These are phyloP conservation scores for Collybia mongolica DNA, from an alignment of 768 basidiomycete genomes.

Conservation along the genomic window DNA sequence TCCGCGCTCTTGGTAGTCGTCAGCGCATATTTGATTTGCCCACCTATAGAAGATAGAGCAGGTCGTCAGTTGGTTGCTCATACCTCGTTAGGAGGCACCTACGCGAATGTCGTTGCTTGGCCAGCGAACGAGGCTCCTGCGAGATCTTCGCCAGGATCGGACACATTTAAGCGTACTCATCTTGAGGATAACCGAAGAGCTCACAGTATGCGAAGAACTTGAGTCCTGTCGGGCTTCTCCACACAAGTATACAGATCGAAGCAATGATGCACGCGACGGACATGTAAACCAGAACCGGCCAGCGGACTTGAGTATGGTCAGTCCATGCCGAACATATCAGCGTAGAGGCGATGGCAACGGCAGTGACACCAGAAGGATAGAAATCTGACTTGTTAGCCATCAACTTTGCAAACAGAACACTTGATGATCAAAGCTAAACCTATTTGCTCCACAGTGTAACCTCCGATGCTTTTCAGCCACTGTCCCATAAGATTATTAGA, in stretches of 20 bases:
- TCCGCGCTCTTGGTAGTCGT: conserved; percentile 68
- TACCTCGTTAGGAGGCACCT: conserved; percentile 18
- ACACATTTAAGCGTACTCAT: background rate
- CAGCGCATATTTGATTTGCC: conserved; percentile 77
- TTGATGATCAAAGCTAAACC: conserved; percentile 29
- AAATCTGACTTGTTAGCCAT: conserved; percentile 14
- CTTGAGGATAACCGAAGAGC: conserved; percentile 17
- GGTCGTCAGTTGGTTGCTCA: background rate
- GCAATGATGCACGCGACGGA: conserved; percentile 50
- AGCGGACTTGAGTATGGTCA: conserved; percentile 53
- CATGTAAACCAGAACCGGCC: conserved; percentile 70
- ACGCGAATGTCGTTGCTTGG: conserved; percentile 77
- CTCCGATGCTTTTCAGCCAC: conserved; percentile 61
- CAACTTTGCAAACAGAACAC: background rate
- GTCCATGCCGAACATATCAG: conserved; percentile 65
- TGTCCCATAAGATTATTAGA: conserved; percentile 76
- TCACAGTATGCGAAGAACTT: conserved; percentile 77
- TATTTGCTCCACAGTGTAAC: conserved; percentile 62
- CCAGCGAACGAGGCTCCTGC: conserved; percentile 71
- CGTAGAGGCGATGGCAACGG: conserved; percentile 63
- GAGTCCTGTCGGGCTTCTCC: conserved; percentile 56
- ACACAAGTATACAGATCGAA: conserved; percentile 58
- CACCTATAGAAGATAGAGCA: conserved; percentile 39
- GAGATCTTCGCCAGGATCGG: conserved; percentile 32
- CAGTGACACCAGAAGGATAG: conserved; percentile 65